phyloP scores from a whole-genome alignment of 2,329 filamentous ascomycete genomes.

The Didymellaceae sp. region DNA sequence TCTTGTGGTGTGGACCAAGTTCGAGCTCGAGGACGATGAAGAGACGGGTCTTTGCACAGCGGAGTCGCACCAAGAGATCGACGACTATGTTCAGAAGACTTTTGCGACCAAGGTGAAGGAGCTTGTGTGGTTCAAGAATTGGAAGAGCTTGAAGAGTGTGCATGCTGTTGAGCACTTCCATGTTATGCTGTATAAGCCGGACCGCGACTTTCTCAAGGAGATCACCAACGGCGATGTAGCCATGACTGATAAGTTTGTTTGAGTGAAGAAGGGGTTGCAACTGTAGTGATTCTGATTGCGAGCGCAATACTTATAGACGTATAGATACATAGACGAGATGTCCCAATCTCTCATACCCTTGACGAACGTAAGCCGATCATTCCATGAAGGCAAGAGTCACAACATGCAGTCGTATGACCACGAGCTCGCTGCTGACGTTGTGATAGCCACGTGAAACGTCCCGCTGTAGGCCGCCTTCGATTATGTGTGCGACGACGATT shows the following conservation, averaged over 20 bases:
- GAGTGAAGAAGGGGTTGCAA: neutral
- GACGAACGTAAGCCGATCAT: no score
- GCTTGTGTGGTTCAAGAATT: constrained; percentile 87
- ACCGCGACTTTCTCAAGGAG: constrained; percentile 69
- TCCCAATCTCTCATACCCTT: no score
- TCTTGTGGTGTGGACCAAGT: constrained; percentile 93
- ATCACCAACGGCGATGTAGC: constrained; percentile 79
- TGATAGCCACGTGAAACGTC: no score
- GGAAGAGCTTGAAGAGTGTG: constrained; percentile 82
- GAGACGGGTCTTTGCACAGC: constrained; percentile 71
- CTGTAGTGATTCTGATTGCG: no score
- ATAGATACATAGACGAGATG: neutral
- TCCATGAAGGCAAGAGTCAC: no score
- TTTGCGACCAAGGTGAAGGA: constrained; percentile 66
- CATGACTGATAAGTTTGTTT: constrained; percentile 49
- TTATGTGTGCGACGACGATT: neutral
- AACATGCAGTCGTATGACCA: no score
- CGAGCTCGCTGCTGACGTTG: no score
- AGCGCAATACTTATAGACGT: neutral
- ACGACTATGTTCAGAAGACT: constrained; percentile 70
- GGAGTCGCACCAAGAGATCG: constrained; percentile 67
- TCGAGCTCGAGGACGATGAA: constrained; percentile 74
- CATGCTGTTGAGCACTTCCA: constrained; percentile 92
- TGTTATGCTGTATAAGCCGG: constrained; percentile 84
- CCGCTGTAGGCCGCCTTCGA: no score